Percentiles rank a stretch among this genome's conserved stretches.
Conservation (phyloP, 306 rosid species). For the Corylus avellana region DNA sequence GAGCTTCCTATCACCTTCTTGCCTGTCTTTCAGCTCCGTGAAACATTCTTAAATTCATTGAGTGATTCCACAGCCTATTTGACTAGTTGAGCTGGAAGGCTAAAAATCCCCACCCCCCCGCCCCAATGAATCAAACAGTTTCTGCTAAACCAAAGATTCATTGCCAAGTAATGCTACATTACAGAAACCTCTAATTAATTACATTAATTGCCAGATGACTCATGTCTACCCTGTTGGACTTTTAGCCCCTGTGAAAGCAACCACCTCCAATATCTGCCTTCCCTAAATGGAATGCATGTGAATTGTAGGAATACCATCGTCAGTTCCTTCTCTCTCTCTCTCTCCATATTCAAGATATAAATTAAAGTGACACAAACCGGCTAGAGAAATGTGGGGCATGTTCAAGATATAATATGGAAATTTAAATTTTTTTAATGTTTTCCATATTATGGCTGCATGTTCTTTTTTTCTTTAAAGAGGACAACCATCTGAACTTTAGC, state of each 20-base stretch:
- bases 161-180: not conserved
- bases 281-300: slow-evolving; percentile 63
- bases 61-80: too few relatives aligned
- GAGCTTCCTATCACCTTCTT: too few relatives aligned
- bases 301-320: slow-evolving; percentile 39
- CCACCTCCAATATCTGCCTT: slow-evolving; percentile 18
- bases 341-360: slow-evolving; percentile 20
- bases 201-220: not conserved
- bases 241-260: slow-evolving; percentile 31
- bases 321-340: slow-evolving; percentile 34
- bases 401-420: too few relatives aligned
- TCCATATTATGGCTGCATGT: slow-evolving; percentile 3
- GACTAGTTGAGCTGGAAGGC: too few relatives aligned
- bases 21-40: too few relatives aligned
- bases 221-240: slow-evolving; percentile 33
- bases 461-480: not conserved
- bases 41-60: too few relatives aligned
- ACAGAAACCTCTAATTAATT: not conserved
- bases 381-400: slow-evolving; percentile 16
- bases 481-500: slow-evolving; percentile 1
- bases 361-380: slow-evolving; percentile 37
- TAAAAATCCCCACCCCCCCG: too few relatives aligned
- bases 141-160: not conserved
- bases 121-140: too few relatives aligned
- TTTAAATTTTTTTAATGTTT: not conserved